Percentiles rank a stretch among this genome's conserved stretches.
phyloP scores from a whole-genome alignment of 2,329 filamentous ascomycete species.

The Hypoxylon rubiginosum region DNA sequence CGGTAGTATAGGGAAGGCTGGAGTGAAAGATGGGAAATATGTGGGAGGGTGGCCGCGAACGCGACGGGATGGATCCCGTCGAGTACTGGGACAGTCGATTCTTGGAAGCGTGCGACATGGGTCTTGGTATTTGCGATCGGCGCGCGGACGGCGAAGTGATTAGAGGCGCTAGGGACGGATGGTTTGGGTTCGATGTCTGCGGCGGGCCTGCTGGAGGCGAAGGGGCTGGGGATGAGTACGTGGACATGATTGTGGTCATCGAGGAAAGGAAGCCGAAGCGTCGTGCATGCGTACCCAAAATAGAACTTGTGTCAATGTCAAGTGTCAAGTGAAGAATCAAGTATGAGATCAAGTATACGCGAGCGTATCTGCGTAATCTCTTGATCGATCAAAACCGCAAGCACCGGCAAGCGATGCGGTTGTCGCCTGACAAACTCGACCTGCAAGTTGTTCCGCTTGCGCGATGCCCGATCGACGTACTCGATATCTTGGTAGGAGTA shows the following conservation, averaged over 20 bases:
- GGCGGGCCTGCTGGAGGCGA: slow-evolving; percentile 63
- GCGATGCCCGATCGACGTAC: slow-evolving; percentile 23
- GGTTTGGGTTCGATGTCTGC: slow-evolving; percentile 63
- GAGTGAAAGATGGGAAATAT: slow-evolving; percentile 87
- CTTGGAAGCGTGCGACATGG: slow-evolving; percentile 82
- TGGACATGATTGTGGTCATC: slow-evolving; percentile 70
- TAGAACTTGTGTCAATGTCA: slow-evolving; percentile 19
- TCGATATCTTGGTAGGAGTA: slow-evolving; percentile 4
- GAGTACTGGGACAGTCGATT: slow-evolving; percentile 89
- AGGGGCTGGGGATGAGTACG: slow-evolving; percentile 66
- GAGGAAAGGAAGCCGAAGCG: slow-evolving; percentile 48
- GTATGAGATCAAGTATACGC: slow-evolving; percentile 16
- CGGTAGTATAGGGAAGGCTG: slow-evolving; percentile 86
- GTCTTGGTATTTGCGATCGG: slow-evolving; percentile 72
- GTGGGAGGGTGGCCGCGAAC: slow-evolving; percentile 84
- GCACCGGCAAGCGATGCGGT: slow-evolving; percentile 26
- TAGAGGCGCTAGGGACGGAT: slow-evolving; percentile 68
- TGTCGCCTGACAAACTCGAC: slow-evolving; percentile 50
- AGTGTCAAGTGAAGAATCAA: not conserved
- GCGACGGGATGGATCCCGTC: slow-evolving; percentile 73
- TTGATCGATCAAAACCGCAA: not conserved
- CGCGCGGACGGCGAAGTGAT: slow-evolving; percentile 70
- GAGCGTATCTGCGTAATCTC: slow-evolving; percentile 23
- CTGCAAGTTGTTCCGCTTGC: slow-evolving; percentile 50
- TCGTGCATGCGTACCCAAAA: slow-evolving; percentile 50